These are phyloP conservation scores for Fusarium setosum DNA, from an alignment of 2,329 filamentous ascomycete genomes.

Conservation along the genomic window DNA sequence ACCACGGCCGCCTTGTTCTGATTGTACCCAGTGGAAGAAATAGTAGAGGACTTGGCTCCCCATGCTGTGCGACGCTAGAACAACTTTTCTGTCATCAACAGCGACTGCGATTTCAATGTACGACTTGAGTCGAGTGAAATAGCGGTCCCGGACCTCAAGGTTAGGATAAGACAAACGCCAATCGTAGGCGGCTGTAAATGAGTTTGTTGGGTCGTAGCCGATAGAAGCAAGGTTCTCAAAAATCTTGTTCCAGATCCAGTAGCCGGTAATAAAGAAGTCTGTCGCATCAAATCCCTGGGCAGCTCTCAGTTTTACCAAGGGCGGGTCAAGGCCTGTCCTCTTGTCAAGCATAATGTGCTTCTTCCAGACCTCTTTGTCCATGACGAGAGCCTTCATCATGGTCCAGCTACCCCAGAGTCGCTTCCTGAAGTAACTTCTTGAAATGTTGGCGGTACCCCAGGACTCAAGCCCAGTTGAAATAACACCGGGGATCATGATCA, in stretches of 20 bases:
- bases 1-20: conserved; percentile 80
- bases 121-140: conserved; percentile 89
- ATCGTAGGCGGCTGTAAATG: conserved; percentile 80
- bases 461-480: conserved; percentile 97
- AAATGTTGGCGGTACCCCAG: conserved; percentile 90
- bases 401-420: conserved; percentile 98
- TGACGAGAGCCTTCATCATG: conserved; percentile 95
- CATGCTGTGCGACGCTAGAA: conserved; percentile 95
- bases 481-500: conserved; percentile 97
- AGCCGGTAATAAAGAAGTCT: conserved; percentile 91
- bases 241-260: conserved; percentile 99
- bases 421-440: conserved; percentile 92
- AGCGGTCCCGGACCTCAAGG: conserved; percentile 89
- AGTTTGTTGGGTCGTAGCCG: conserved; percentile 89
- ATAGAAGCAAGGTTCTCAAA: conserved; percentile 96
- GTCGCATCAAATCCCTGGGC: conserved; percentile 98
- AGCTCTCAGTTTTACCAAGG: conserved; percentile 87
- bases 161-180: conserved; percentile 94
- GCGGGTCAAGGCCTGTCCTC: conserved; percentile 88
- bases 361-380: conserved; percentile 96
- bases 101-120: conserved; percentile 87
- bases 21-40: conserved; percentile 84
- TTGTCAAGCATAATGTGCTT: conserved; percentile 97
- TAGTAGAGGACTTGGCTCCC: conserved; percentile 94
- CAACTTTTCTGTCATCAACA: conserved; percentile 82